Evolutionary conservation across 2,329 filamentous ascomycete species (phyloP).

Genomic region (Stenocarpella maydis): DNA sequence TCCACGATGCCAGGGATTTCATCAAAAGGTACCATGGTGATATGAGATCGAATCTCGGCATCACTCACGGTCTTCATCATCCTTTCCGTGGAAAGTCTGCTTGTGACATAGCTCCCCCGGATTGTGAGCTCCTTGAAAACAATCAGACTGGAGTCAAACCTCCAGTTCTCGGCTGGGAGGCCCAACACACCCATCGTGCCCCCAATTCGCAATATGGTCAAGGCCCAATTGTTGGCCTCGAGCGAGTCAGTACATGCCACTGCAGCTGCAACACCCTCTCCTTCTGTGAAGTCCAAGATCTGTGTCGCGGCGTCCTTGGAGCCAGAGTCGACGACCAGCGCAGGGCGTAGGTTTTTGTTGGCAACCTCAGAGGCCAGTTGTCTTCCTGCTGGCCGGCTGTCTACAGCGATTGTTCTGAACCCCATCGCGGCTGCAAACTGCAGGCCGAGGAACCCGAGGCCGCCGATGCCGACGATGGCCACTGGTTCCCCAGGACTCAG

Average conservation of each 20-base stretch:
- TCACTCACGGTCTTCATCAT: slow-evolving; percentile 7
- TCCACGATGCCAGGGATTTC: not conserved
- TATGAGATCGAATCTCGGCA: not conserved
- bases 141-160: not conserved
- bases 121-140: slow-evolving; percentile 18
- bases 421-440: slow-evolving; percentile 14
- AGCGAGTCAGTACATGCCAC: slow-evolving; percentile 15
- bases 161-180: not conserved
- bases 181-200: slow-evolving; percentile 3
- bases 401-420: not conserved
- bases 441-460: slow-evolving; percentile 4
- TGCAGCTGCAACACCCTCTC: not conserved
- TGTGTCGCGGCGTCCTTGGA: not conserved
- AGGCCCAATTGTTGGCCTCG: not conserved
- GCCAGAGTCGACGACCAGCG: slow-evolving; percentile 3
- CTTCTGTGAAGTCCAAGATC: slow-evolving; percentile 7
- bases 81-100: not conserved
- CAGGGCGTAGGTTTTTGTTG: not conserved
- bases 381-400: slow-evolving; percentile 10
- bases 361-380: slow-evolving; percentile 1
- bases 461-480: slow-evolving; percentile 2
- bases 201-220: not conserved
- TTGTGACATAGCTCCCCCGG: slow-evolving; percentile 10
- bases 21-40: slow-evolving; percentile 1
- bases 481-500: not conserved